These are phyloP conservation scores for Cornus florida DNA, from an alignment of 148 eudicot species.

Conservation along the genomic window DNA sequence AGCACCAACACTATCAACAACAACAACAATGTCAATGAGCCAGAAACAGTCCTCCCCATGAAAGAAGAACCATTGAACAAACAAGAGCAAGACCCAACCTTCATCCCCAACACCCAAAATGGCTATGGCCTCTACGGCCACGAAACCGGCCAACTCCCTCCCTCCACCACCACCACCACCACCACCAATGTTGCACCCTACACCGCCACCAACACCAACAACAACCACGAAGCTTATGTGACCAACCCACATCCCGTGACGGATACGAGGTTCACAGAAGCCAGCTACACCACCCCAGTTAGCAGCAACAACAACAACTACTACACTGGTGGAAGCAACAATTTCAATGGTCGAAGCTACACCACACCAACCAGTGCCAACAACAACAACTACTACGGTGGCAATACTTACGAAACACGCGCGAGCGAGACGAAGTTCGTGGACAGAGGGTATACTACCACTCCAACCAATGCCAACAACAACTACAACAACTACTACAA, in stretches of 20 bases:
- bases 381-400: slow-evolving; percentile 16
- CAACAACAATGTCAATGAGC: slow-evolving; percentile 23
- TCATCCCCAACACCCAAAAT: slow-evolving; percentile 45
- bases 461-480: slow-evolving; percentile 5
- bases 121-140: slow-evolving; percentile 72
- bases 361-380: slow-evolving; percentile 15
- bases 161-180: slow-evolving; percentile 44
- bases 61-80: slow-evolving; percentile 17
- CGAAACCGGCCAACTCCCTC: slow-evolving; percentile 56
- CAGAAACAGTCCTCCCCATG: slow-evolving; percentile 11
- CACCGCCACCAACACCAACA: slow-evolving; percentile 15
- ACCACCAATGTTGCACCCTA: not conserved
- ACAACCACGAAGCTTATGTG: slow-evolving; percentile 17
- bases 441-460: slow-evolving; percentile 1
- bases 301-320: not conserved
- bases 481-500: slow-evolving; percentile 18
- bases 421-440: not conserved
- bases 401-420: not conserved
- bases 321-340: slow-evolving; percentile 2
- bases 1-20: slow-evolving; percentile 18
- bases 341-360: not conserved
- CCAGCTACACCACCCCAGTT: not conserved
- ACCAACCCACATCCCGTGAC: slow-evolving; percentile 12
- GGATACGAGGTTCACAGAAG: slow-evolving; percentile 20
- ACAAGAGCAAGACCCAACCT: slow-evolving; percentile 41